These are phyloP conservation scores for Candida anglica DNA, from an alignment of 805 yeast genomes.

Conservation along the genomic window DNA sequence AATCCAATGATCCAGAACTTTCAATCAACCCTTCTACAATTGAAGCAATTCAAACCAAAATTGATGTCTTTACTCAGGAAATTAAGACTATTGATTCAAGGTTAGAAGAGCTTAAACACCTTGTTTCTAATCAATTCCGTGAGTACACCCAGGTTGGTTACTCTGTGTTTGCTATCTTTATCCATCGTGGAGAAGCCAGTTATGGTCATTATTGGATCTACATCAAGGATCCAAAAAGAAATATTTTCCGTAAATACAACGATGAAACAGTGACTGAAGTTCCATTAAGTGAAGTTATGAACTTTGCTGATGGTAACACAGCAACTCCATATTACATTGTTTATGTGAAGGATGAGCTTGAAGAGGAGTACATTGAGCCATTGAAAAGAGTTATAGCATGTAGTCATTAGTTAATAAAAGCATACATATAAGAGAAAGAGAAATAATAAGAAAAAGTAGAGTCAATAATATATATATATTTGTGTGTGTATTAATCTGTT, in stretches of 20 bases:
- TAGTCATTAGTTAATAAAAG: too few species aligned
- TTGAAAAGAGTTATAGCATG: conserved; percentile 48
- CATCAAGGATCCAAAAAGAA: conserved; percentile 67
- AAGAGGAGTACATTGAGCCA: conserved; percentile 57
- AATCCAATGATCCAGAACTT: not conserved
- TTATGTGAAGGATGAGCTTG: conserved; percentile 64
- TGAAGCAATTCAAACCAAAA: conserved; percentile 42
- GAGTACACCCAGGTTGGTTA: conserved; percentile 65
- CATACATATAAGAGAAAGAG: too few species aligned
- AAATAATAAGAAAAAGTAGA: too few species aligned
- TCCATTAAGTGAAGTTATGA: conserved; percentile 57
- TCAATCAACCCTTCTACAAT: conserved; percentile 46
- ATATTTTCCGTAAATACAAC: conserved; percentile 82
- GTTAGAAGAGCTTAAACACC: conserved; percentile 41
- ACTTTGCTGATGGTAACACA: conserved; percentile 63
- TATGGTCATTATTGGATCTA: conserved; percentile 98
- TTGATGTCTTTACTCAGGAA: conserved; percentile 44
- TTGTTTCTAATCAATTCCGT: conserved; percentile 58
- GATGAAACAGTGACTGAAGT: conserved; percentile 94
- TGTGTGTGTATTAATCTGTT: too few species aligned
- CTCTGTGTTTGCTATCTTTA: conserved; percentile 84
- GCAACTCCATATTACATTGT: conserved; percentile 95
- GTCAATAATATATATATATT: too few species aligned
- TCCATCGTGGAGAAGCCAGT: conserved; percentile 93
- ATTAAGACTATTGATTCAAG: conserved; percentile 37